Conservation (phyloP, 2,329 filamentous ascomycete species). For the Phialocephala subalpina region DNA sequence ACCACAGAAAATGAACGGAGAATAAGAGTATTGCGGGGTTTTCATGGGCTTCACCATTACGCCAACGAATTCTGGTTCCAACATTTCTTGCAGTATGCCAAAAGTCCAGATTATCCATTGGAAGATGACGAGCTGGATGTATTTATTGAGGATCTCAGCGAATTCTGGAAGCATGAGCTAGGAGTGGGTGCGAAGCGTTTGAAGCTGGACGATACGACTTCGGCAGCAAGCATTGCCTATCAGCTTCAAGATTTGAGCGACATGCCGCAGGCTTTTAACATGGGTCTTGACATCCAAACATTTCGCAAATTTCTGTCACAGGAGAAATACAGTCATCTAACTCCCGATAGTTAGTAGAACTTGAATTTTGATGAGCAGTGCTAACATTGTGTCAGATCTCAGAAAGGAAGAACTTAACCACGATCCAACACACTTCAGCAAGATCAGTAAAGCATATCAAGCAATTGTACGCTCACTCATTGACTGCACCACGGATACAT, state of each 20-base stretch:
- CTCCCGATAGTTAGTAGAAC: slow-evolving; percentile 12
- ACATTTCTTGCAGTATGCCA: slow-evolving; percentile 28
- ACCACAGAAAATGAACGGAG: not conserved
- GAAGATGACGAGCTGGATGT: slow-evolving; percentile 21
- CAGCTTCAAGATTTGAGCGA: slow-evolving; percentile 10
- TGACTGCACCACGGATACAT: not conserved
- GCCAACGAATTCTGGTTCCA: slow-evolving; percentile 29
- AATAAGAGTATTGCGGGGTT: slow-evolving; percentile 23
- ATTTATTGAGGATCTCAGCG: slow-evolving; percentile 2
- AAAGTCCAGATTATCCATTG: slow-evolving; percentile 13
- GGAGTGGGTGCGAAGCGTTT: slow-evolving; percentile 12
- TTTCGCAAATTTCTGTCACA: slow-evolving; percentile 22
- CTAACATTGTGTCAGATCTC: slow-evolving; percentile 11
- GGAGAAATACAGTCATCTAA: slow-evolving; percentile 22
- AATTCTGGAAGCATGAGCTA: slow-evolving; percentile 22
- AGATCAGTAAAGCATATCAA: slow-evolving; percentile 24
- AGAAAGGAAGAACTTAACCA: slow-evolving; percentile 16
- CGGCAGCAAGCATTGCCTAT: slow-evolving; percentile 15
- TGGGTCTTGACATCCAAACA: slow-evolving; percentile 25
- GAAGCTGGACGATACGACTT: slow-evolving; percentile 22
- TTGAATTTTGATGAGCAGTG: not conserved
- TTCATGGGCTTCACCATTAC: slow-evolving; percentile 29
- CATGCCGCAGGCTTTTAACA: slow-evolving; percentile 9
- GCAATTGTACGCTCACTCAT: slow-evolving; percentile 18
- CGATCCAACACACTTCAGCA: slow-evolving; percentile 28